Evolutionary conservation across 768 basidiomycete genomes (phyloP).

Genomic region (Lactarius psammicola): DNA sequence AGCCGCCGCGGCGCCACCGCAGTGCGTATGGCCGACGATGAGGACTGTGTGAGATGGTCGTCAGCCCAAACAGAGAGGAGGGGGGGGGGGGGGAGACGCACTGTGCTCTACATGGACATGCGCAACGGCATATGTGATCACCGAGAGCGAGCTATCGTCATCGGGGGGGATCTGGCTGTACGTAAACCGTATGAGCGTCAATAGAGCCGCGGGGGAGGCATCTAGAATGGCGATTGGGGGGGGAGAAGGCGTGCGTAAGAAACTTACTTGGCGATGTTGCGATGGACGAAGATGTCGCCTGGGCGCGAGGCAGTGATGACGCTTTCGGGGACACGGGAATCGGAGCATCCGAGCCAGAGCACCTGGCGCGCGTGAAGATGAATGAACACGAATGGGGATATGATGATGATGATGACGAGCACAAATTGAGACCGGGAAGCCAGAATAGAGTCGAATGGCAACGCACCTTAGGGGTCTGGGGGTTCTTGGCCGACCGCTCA

Average conservation of each 20-base stretch:
- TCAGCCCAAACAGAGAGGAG: not conserved
- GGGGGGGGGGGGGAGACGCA: constrained; percentile 39
- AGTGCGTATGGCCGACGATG: constrained; percentile 79
- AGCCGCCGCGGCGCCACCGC: constrained; percentile 71
- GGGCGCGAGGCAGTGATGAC: constrained; percentile 67
- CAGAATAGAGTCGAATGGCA: not conserved
- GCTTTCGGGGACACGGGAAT: constrained; percentile 82
- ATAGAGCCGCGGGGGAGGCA: not conserved
- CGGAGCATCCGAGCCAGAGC: constrained; percentile 80
- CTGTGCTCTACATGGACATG: constrained; percentile 74
- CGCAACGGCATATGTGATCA: constrained; percentile 71
- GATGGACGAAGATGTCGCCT: constrained; percentile 79
- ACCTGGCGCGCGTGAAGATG: constrained; percentile 41
- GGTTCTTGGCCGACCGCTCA: constrained; percentile 51
- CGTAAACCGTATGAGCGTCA: not conserved
- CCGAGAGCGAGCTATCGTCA: constrained; percentile 70
- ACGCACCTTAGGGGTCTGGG: constrained; percentile 66
- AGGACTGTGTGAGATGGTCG: constrained; percentile 49
- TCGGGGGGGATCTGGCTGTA: constrained; percentile 67
- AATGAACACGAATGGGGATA: not conserved
- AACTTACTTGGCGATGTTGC: constrained; percentile 87
- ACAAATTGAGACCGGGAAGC: constrained; percentile 11
- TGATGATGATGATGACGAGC: not conserved
- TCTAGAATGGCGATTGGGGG: not conserved
- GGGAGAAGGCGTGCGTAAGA: not conserved